Evolutionary conservation across 352 stramenopile species (phyloP).

Genomic region (Phytopythium oedochilum): DNA sequence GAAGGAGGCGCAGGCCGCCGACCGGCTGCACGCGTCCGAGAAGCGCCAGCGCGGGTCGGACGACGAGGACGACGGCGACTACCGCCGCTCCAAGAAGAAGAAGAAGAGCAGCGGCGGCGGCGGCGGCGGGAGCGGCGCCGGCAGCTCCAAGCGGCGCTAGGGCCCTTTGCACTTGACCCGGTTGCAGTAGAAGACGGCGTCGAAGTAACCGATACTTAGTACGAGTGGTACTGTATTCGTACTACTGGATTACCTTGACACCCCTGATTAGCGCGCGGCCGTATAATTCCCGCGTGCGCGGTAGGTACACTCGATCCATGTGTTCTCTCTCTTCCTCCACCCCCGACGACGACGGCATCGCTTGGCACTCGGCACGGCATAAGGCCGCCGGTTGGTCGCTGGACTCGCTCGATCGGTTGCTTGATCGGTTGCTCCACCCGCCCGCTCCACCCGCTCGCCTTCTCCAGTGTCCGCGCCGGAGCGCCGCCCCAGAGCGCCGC

Average conservation of each 20-base stretch:
- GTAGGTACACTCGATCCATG: neutral
- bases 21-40: slow-evolving; percentile 42
- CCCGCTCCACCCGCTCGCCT: too few relatives aligned
- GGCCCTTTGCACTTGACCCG: too few relatives aligned
- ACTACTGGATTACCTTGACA: too few relatives aligned
- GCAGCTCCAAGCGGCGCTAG: slow-evolving; percentile 4
- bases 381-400: too few relatives aligned
- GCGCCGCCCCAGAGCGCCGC: neutral
- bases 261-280: slow-evolving; percentile 1
- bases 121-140: slow-evolving; percentile 1
- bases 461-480: too few relatives aligned
- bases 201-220: too few relatives aligned
- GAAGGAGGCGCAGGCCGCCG: slow-evolving; percentile 68
- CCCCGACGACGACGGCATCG: too few relatives aligned
- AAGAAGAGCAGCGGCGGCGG: slow-evolving; percentile 25
- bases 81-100: slow-evolving; percentile 48
- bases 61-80: slow-evolving; percentile 56
- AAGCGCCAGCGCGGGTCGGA: slow-evolving; percentile 45
- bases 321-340: too few relatives aligned
- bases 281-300: neutral
- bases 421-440: too few relatives aligned
- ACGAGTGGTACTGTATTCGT: too few relatives aligned
- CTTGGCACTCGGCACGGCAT: too few relatives aligned
- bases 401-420: too few relatives aligned
- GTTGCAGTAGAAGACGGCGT: neutral